phyloP scores from a whole-genome alignment of 2,329 filamentous ascomycete genomes.

The Fusarium gaditjirri region DNA sequence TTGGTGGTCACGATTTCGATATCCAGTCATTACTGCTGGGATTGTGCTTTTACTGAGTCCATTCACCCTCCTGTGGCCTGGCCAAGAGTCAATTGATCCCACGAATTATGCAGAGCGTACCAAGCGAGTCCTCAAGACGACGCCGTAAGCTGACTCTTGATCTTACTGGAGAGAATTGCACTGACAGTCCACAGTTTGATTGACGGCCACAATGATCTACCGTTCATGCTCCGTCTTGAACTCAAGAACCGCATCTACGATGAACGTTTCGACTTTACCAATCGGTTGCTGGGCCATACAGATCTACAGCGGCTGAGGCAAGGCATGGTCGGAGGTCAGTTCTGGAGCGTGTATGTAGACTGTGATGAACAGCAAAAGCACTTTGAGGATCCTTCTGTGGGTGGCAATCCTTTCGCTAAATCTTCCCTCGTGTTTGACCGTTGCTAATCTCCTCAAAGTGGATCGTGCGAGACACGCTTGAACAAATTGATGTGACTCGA shows the following conservation, averaged over 20 bases:
- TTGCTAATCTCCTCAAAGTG: slow-evolving; percentile 12
- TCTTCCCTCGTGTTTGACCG: neutral
- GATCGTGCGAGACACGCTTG: slow-evolving; percentile 31
- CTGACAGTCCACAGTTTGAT: slow-evolving; percentile 35
- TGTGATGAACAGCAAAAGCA: slow-evolving; percentile 39
- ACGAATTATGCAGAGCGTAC: slow-evolving; percentile 30
- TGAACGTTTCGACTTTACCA: slow-evolving; percentile 22
- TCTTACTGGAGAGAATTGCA: neutral
- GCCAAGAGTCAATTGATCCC: slow-evolving; percentile 14
- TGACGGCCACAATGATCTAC: slow-evolving; percentile 49
- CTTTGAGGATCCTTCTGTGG: slow-evolving; percentile 42
- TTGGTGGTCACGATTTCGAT: slow-evolving; percentile 6
- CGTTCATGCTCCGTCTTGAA: slow-evolving; percentile 46
- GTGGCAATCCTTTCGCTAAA: neutral
- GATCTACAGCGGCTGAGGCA: slow-evolving; percentile 44
- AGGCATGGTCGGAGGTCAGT: slow-evolving; percentile 47
- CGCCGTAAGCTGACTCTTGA: slow-evolving; percentile 6
- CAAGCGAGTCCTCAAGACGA: slow-evolving; percentile 20
- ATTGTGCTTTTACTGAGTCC: slow-evolving; percentile 18
- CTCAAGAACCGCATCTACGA: slow-evolving; percentile 43
- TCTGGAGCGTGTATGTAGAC: slow-evolving; percentile 46
- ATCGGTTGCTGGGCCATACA: slow-evolving; percentile 41
- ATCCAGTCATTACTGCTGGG: slow-evolving; percentile 14
- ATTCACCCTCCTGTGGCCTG: slow-evolving; percentile 9
- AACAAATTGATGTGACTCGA: slow-evolving; percentile 51